phyloP scores from a whole-genome alignment of 2,329 filamentous ascomycete genomes.

The Tolypocladium cylindrosporum region DNA sequence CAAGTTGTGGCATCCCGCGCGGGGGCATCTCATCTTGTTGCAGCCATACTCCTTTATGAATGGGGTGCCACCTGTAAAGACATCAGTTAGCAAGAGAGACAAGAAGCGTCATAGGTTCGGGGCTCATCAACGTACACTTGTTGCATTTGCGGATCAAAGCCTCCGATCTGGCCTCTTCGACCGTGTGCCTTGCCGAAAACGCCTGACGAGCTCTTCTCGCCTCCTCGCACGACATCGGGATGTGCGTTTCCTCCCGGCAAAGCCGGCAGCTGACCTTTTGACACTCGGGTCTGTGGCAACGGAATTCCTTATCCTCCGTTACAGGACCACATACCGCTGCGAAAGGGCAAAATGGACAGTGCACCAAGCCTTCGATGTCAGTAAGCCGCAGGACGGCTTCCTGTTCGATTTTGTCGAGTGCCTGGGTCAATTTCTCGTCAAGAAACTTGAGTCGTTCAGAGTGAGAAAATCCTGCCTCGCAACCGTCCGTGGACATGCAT shows the following conservation, averaged over 20 bases:
- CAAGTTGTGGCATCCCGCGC: conserved; percentile 36
- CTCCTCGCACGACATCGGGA: conserved; percentile 64
- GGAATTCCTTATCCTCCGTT: conserved; percentile 62
- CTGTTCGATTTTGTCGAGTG: conserved; percentile 62
- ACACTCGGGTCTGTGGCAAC: conserved; percentile 59
- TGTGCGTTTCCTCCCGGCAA: conserved; percentile 59
- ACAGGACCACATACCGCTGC: conserved; percentile 62
- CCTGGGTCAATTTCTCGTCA: conserved; percentile 44
- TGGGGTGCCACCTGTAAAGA: conserved; percentile 44
- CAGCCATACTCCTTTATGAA: conserved; percentile 74
- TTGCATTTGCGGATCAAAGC: conserved; percentile 73
- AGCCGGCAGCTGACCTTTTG: conserved; percentile 53
- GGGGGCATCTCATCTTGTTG: conserved; percentile 71
- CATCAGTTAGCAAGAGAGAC: conserved; percentile 5
- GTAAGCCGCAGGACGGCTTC: conserved; percentile 60
- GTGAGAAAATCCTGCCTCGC: conserved; percentile 48
- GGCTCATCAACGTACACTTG: conserved; percentile 31
- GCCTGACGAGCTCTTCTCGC: conserved; percentile 45
- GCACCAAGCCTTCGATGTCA: conserved; percentile 59
- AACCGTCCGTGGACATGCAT: conserved; percentile 64
- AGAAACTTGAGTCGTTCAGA: conserved; percentile 47
- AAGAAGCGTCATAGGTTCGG: too few relatives aligned
- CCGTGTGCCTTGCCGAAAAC: conserved; percentile 48
- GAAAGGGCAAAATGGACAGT: conserved; percentile 75
- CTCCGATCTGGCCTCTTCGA: conserved; percentile 78